Base-by-base conservation (phyloP, 2,329 filamentous ascomycete species). In the Fusarium metavorans region DNA sequence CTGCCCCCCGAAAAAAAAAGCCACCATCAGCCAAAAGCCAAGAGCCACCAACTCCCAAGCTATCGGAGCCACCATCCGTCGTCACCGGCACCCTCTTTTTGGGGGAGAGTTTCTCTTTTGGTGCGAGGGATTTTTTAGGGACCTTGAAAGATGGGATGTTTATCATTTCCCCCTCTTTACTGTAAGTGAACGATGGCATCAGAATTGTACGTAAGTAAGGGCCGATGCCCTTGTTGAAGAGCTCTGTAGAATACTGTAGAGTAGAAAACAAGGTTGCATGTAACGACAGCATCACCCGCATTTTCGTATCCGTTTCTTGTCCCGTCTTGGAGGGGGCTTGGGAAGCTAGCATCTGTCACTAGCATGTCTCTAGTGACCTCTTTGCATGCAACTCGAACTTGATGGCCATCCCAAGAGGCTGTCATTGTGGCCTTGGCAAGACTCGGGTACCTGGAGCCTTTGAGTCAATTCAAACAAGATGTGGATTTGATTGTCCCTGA, bases 111-210 rank as follows among this genome's bases (percentile, higher is more conserved):
- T 48, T 48, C 43, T 48, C 14, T 48, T 61, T 57, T 35, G 32
- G 64, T 60, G 59, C 71, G 63, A 65, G 70, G 68, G 18, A 72
- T 72, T 71, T 72, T 72, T 61, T 34, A 27, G 41, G 14, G n/a
- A 37, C 25, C 43, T 48, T 48, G 23, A 16, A 11, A 10, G 34
- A 35, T 37, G 18, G 20, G 20, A 11, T 59, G 59, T 25, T 48
- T 30, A 48, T 50, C 30, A 59, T 74, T 25, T 72, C 25, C 63
- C 54, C 67, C 62, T 74, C 60, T 71, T 68, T 56, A 18, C 35
- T 18, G 4, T 37, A 62, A 65, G 48, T 27, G 45, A 64, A 63
- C 54, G 61, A 73, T 48, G 52, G 32, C 52, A 56, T 34, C 30
- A 32, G n/a, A 23, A 56, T 23, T 35, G 52, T 56, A 56, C 52